Evolutionary conservation across 441 rosid genomes (phyloP).

Genomic region (Pelargonium exstipulatum): DNA sequence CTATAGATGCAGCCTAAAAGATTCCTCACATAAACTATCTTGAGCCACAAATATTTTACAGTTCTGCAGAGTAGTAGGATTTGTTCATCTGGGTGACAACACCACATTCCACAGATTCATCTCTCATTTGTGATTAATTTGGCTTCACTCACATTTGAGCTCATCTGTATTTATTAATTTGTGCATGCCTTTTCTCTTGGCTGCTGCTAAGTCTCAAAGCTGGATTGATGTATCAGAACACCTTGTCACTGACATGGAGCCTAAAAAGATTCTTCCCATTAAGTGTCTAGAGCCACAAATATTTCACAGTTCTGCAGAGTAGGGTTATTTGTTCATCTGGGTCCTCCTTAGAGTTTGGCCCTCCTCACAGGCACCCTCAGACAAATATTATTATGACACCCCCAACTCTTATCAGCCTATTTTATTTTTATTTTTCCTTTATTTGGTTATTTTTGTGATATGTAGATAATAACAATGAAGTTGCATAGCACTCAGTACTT

Average conservation of each 20-base stretch:
- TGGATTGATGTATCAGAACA: conserved; percentile 7
- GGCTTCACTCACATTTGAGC: too few relatives aligned
- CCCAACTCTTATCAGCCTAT: background rate
- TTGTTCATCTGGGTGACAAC: background rate
- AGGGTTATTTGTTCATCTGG: background rate
- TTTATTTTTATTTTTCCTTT: too few relatives aligned
- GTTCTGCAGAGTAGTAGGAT: background rate
- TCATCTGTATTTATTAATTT: too few relatives aligned
- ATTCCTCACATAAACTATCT: background rate
- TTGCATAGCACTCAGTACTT: too few relatives aligned
- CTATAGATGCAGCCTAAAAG: background rate
- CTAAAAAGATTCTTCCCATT: background rate
- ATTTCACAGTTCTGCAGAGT: background rate
- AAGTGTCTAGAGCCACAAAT: background rate
- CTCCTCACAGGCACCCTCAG: background rate
- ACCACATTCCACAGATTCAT: too few relatives aligned
- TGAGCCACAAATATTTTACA: background rate
- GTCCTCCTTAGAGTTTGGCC: conserved; percentile 5
- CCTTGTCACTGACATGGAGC: conserved; percentile 2
- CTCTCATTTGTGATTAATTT: too few relatives aligned
- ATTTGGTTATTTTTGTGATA: background rate
- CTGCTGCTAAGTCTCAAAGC: background rate
- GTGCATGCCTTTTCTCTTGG: too few relatives aligned
- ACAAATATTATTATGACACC: too few relatives aligned
- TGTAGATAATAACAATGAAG: too few relatives aligned